These are phyloP conservation scores for Sarocladium brachiariae DNA, from an alignment of 2,329 filamentous ascomycete genomes.

Conservation along the genomic window DNA sequence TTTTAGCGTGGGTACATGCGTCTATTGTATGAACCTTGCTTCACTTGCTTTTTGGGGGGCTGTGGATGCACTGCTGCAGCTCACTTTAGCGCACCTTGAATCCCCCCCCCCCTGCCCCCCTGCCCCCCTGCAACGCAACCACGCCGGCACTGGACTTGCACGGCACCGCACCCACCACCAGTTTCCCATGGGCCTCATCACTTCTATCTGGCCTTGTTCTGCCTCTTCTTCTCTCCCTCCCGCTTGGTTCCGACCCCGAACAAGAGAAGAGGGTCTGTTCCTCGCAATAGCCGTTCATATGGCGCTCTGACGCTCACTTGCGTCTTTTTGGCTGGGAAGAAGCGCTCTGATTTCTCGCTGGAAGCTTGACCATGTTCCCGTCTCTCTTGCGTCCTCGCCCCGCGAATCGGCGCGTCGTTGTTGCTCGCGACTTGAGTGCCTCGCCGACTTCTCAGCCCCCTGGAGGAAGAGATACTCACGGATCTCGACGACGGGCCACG, in stretches of 20 bases:
- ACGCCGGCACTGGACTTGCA: background rate
- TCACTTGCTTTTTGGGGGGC: constrained; percentile 9
- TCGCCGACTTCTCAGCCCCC: constrained; percentile 25
- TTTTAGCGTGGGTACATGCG: constrained; percentile 1
- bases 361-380: constrained; percentile 25
- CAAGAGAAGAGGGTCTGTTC: constrained; percentile 1
- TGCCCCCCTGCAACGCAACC: too few species aligned
- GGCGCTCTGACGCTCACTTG: constrained; percentile 25
- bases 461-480: constrained; percentile 15
- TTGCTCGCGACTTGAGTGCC: constrained; percentile 20
- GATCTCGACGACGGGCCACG: constrained; percentile 41
- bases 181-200: background rate
- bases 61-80: constrained; percentile 6
- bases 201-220: background rate
- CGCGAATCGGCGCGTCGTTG: constrained; percentile 26
- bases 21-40: background rate
- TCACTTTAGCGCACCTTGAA: constrained; percentile 5
- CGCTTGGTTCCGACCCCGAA: background rate
- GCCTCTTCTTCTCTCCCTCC: background rate
- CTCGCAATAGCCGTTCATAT: background rate
- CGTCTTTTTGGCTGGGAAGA: constrained; percentile 17
- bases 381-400: constrained; percentile 28
- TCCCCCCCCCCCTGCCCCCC: too few species aligned
- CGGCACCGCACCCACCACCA: background rate
- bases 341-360: background rate